Base-by-base conservation (phyloP, 1,139 yeast genomes). In the Debaryomyces fabryi region DNA sequence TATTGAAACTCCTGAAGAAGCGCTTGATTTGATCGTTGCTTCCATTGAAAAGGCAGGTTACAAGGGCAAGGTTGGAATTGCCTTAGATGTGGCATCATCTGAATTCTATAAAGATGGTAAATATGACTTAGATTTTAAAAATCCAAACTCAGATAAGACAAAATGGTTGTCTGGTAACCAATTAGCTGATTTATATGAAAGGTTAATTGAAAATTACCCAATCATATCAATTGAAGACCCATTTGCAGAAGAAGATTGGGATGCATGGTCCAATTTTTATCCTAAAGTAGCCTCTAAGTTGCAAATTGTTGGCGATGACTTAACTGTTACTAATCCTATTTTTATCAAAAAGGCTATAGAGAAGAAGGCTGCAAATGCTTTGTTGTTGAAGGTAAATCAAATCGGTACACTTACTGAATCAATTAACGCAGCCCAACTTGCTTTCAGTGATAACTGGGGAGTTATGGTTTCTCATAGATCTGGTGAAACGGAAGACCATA, bases 231-330 rank as follows among this genome's bases (percentile, higher is more conserved):
- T 89, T 61, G 96, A 90, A 82, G 96, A 90, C 76, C 96, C 96
- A 72, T 90, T 89, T 69, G 96, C 92, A 58, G 96, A 90, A 82
- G 96, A 88, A 71, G 96, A 89, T 83, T 90, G 96, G 96, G 93
- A 82, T 53, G 85, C 96, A 60, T 90, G 96, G 97, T 70, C 81
- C 57, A 85, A 82, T 76, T 86, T 86, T 81, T 83, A 72, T 81
- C 61, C 78, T 61, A 73, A 78, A 72, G 82, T 82, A 60, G 82
- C 84, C 61, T 79, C 78, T 69, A 68, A 68, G 65, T 72, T 86
- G 68, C 96, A 88, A 78, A 78, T 89, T 64, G 96, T 90, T 60
- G 96, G 86, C 72, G 96, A 90, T 71, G 97, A 90, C 75, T 84
- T 90, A 81, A 88, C 96, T 57, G 96, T 89, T 67, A 90, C 96